Evolutionary conservation across 306 rosid species (phyloP).

Genomic region (Elaeagnus macrophylla): DNA sequence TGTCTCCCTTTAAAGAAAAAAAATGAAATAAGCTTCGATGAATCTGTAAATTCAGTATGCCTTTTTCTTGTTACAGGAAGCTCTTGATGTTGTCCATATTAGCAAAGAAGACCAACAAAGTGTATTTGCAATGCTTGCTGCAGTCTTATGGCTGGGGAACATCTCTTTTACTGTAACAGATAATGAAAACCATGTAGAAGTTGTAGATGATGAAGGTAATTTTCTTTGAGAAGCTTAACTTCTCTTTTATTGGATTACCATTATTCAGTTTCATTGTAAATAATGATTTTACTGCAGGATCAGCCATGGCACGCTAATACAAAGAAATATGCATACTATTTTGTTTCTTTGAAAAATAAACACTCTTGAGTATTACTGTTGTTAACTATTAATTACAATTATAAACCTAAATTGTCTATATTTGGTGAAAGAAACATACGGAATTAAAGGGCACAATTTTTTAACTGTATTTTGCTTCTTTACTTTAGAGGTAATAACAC

Average conservation of each 20-base stretch:
- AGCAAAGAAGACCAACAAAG: constrained; percentile 74
- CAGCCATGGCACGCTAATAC: no score
- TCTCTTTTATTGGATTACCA: background rate
- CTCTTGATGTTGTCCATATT: constrained; percentile 84
- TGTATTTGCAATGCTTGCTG: constrained; percentile 99
- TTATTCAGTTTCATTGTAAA: background rate
- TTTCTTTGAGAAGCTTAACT: constrained; percentile 8
- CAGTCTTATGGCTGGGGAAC: constrained; percentile 97
- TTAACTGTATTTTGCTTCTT: no score
- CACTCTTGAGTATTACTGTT: no score
- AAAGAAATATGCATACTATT: no score
- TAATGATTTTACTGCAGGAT: no score
- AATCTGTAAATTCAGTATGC: constrained; percentile 20
- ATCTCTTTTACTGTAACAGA: constrained; percentile 69
- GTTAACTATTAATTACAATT: no score
- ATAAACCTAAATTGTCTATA: no score
- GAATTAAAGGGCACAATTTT: no score
- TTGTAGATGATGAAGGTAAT: constrained; percentile 78
- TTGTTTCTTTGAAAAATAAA: no score
- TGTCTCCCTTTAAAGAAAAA: constrained; percentile 4
- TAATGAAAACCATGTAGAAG: constrained; percentile 90
- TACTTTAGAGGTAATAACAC: no score
- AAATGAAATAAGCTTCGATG: constrained; percentile 13
- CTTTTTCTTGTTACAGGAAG: constrained; percentile 55
- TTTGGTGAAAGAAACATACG: no score